These are phyloP conservation scores for Lodderomyces margitis DNA, from an alignment of 1,139 yeast genomes.

Conservation along the genomic window DNA sequence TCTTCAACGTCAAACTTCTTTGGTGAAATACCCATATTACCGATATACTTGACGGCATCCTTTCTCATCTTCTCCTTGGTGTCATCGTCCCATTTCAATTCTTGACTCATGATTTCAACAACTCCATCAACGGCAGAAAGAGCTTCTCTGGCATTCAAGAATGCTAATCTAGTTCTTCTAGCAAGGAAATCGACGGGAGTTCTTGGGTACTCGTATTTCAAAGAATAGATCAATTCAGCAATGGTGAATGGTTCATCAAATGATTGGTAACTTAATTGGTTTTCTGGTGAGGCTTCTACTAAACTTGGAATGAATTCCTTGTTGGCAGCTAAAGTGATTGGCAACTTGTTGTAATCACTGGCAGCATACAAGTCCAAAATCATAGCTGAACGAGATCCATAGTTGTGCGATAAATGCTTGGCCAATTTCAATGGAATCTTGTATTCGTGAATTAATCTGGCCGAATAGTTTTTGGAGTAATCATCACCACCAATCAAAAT, in stretches of 20 bases:
- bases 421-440: conserved; percentile 74
- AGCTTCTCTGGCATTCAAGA: conserved; percentile 86
- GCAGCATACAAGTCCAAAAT: conserved; percentile 63
- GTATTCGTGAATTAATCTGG: conserved; percentile 80
- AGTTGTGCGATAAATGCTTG: conserved; percentile 78
- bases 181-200: conserved; percentile 89
- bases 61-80: conserved; percentile 56
- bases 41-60: conserved; percentile 56
- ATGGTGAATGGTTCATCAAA: conserved; percentile 88
- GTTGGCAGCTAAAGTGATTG: conserved; percentile 56
- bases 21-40: conserved; percentile 42
- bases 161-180: conserved; percentile 91
- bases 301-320: conserved; percentile 35
- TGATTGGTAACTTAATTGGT: conserved; percentile 45
- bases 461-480: conserved; percentile 64
- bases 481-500: conserved; percentile 76
- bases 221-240: conserved; percentile 84
- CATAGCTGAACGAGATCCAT: conserved; percentile 87
- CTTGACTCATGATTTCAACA: conserved; percentile 79
- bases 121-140: conserved; percentile 79
- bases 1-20: conserved; percentile 15
- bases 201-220: conserved; percentile 81
- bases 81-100: conserved; percentile 68
- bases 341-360: conserved; percentile 56
- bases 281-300: conserved; percentile 29